Base-by-base conservation (phyloP, 345 rosid species). In the Citrus trifoliata region DNA sequence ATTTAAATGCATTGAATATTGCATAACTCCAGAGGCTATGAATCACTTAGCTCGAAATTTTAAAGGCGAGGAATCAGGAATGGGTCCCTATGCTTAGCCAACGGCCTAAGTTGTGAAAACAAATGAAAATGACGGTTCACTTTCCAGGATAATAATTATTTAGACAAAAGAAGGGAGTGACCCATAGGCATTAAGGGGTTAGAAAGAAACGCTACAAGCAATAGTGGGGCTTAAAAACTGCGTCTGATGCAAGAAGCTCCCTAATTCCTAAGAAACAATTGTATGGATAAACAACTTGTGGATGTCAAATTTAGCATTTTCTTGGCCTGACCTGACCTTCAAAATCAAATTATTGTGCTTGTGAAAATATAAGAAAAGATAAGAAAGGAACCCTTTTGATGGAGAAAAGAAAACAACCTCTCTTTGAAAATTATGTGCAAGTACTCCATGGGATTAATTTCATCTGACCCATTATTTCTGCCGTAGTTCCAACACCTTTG, bases 311-410 rank as follows among this genome's bases (percentile, higher is more conserved):
- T 35, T 60, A 12, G 48, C 65, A 10, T 65, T 51, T 67, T 22
- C 56, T 46, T 40, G 53, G 5, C 24, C 24, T 38, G 14, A 25
- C 55, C 68, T 25, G 70, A 2, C 51, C 70, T 63, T 53, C 63
- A 33, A 48, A 46, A 75, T 46, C 61, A 19, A 48, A 75, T 63
- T 64, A 73, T 73, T 58, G 30, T 59, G 67, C 55, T 73, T 63
- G 67, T 60, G 48, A 28, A 48, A 35, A 13, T 59, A 53, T 18
- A 53, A 53, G 22, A 53, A 18, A 51, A 53, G 21, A 18, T 46
- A 30, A 63, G 61, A 75, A 42, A 65, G 30, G 30, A 5, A 7
- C 67, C 24, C 32, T 32, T 56, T 46, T 30, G 19, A 13, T 70
- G 28, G 18, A 25, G 58, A 69, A 30, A 72, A 33, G 14, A 40